Evolutionary conservation across 2,329 filamentous ascomycete genomes (phyloP).

Genomic region (Aspergillus latus): DNA sequence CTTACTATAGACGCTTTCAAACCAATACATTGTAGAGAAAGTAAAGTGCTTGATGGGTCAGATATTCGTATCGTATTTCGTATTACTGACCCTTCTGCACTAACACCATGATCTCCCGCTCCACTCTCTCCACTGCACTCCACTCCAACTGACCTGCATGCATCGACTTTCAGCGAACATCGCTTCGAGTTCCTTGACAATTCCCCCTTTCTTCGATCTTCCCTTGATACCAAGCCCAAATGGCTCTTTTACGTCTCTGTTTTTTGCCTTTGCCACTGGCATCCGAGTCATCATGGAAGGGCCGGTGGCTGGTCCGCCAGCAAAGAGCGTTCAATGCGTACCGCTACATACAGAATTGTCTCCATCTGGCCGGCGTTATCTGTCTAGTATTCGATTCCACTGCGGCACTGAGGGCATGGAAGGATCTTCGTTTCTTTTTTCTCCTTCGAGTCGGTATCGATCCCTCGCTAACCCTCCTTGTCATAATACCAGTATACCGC

Average conservation of each 20-base stretch:
- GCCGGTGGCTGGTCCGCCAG: slow-evolving; percentile 17
- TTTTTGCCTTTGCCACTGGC: slow-evolving; percentile 16
- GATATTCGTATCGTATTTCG: background rate
- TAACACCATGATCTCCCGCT: background rate
- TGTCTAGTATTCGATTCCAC: slow-evolving; percentile 8
- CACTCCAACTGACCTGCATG: slow-evolving; percentile 14
- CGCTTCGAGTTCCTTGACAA: slow-evolving; percentile 15
- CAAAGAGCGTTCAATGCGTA: slow-evolving; percentile 15
- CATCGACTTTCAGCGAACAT: slow-evolving; percentile 9
- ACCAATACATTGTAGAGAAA: background rate
- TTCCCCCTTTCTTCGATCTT: slow-evolving; percentile 12
- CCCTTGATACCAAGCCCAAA: slow-evolving; percentile 10
- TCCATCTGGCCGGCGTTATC: slow-evolving; percentile 12
- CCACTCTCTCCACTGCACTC: background rate
- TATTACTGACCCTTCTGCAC: slow-evolving; percentile 2
- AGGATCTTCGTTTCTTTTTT: slow-evolving; percentile 21
- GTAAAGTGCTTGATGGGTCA: background rate
- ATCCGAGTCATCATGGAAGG: slow-evolving; percentile 17
- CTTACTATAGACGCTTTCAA: too few relatives aligned
- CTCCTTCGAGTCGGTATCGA: slow-evolving; percentile 18
- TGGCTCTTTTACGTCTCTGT: slow-evolving; percentile 8
- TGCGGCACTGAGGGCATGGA: slow-evolving; percentile 8
- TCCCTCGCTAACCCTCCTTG: slow-evolving; percentile 20
- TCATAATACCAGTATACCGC: slow-evolving; percentile 23
- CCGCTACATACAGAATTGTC: slow-evolving; percentile 12